phyloP scores from a whole-genome alignment of 306 rosid genomes.

The Quercus berberidifolia region DNA sequence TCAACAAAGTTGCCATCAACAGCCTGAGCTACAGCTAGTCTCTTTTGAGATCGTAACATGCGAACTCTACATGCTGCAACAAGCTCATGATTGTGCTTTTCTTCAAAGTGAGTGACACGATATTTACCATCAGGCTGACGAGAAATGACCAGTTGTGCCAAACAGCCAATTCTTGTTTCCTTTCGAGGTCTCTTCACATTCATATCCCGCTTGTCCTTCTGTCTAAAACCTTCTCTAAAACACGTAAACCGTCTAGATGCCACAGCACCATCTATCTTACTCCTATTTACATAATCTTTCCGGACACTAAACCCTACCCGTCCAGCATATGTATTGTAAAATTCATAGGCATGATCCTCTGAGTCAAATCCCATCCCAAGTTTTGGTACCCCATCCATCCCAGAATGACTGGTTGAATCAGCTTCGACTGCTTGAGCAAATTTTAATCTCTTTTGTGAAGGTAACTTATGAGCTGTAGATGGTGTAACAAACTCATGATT shows the following conservation, averaged over 20 bases:
- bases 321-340: constrained; percentile 59
- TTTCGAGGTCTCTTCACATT: constrained; percentile 55
- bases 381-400: constrained; percentile 47
- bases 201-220: constrained; percentile 44
- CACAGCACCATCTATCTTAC: constrained; percentile 61
- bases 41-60: constrained; percentile 57
- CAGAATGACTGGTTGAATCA: constrained; percentile 25
- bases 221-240: constrained; percentile 65
- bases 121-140: constrained; percentile 61
- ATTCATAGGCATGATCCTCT: constrained; percentile 53
- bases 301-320: constrained; percentile 60
- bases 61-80: constrained; percentile 55
- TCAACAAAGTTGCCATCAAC: constrained; percentile 25
- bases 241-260: constrained; percentile 64
- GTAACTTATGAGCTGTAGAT: constrained; percentile 42
- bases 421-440: constrained; percentile 56
- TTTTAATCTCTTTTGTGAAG: constrained; percentile 54
- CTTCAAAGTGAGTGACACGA: constrained; percentile 58
- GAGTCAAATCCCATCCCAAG: constrained; percentile 62
- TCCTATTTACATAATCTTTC: constrained; percentile 65
- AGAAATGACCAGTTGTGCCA: constrained; percentile 54
- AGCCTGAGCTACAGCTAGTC: constrained; percentile 33
- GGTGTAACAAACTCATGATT: constrained; percentile 55
- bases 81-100: constrained; percentile 65
- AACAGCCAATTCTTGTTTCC: constrained; percentile 69